These are phyloP conservation scores for Pichia eremophila DNA, from an alignment of 805 yeast genomes.

Conservation along the genomic window DNA sequence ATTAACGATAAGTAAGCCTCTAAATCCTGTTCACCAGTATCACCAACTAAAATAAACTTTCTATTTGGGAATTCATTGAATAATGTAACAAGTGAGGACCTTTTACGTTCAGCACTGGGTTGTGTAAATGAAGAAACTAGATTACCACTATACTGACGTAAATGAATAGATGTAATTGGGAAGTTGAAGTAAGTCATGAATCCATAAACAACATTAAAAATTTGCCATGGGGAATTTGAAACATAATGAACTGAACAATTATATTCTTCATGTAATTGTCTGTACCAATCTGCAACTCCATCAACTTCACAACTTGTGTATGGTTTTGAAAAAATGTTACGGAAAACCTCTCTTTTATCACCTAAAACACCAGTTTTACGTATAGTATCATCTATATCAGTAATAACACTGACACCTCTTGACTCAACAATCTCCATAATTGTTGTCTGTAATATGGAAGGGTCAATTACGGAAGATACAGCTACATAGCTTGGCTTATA, in stretches of 20 bases:
- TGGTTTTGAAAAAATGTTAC: slow-evolving; percentile 65
- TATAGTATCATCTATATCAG: slow-evolving; percentile 93
- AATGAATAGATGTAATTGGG: slow-evolving; percentile 77
- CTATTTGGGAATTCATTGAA: slow-evolving; percentile 66
- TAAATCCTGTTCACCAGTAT: slow-evolving; percentile 89
- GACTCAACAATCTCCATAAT: slow-evolving; percentile 33
- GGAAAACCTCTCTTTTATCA: slow-evolving; percentile 73
- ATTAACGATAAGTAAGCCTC: slow-evolving; percentile 83
- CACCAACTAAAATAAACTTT: slow-evolving; percentile 81
- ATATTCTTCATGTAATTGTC: slow-evolving; percentile 32
- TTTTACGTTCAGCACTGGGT: slow-evolving; percentile 77
- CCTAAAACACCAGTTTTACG: slow-evolving; percentile 85
- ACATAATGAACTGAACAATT: slow-evolving; percentile 73
- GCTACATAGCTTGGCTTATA: slow-evolving; percentile 55
- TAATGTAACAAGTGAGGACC: slow-evolving; percentile 51
- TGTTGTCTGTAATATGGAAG: slow-evolving; percentile 37
- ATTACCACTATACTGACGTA: slow-evolving; percentile 82
- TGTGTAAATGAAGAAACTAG: slow-evolving; percentile 75
- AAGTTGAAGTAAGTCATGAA: slow-evolving; percentile 47
- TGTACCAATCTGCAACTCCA: slow-evolving; percentile 67
- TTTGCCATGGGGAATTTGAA: slow-evolving; percentile 92
- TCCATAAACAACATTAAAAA: slow-evolving; percentile 50
- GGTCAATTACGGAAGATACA: slow-evolving; percentile 39
- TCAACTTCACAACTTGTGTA: slow-evolving; percentile 62
- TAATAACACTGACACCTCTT: slow-evolving; percentile 61